Conservation (phyloP, 257 asterid species). For the Jaltomata sinuosa region DNA sequence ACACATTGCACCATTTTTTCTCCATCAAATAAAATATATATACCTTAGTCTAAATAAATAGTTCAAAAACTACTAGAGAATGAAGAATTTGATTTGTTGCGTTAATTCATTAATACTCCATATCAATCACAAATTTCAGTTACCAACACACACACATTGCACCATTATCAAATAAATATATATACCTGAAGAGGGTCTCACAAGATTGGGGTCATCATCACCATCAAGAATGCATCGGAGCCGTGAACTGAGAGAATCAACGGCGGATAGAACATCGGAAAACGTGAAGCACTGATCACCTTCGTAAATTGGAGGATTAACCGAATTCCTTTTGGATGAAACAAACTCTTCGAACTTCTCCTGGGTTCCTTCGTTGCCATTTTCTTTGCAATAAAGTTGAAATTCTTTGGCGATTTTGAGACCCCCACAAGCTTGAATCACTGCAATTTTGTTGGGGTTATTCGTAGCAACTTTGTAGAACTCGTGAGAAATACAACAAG, state of each 20-base stretch:
- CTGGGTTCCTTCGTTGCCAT: not conserved
- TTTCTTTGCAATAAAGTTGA: not conserved
- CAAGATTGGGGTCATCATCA: slow-evolving; percentile 33
- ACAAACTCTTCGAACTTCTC: slow-evolving; percentile 5
- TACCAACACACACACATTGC: not conserved
- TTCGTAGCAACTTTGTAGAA: slow-evolving; percentile 47
- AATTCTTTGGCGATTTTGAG: slow-evolving; percentile 28
- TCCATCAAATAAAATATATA: not conserved
- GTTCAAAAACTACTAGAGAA: not conserved
- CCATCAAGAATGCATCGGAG: slow-evolving; percentile 53
- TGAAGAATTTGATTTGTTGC: not conserved
- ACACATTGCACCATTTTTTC: not conserved
- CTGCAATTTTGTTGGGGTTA: slow-evolving; percentile 51
- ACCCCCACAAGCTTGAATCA: slow-evolving; percentile 63
- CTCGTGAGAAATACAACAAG: slow-evolving; percentile 73
- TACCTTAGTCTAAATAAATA: not conserved
- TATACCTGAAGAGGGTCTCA: slow-evolving; percentile 38
- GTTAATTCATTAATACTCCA: not conserved
- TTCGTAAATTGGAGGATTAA: slow-evolving; percentile 37
- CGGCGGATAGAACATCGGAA: slow-evolving; percentile 59
- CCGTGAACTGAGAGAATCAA: slow-evolving; percentile 47
- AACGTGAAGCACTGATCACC: slow-evolving; percentile 77
- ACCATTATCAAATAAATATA: too few species aligned
- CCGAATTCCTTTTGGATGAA: slow-evolving; percentile 11
- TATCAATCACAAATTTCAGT: not conserved